phyloP scores from a whole-genome alignment of 768 basidiomycete species.

The Pleurotus platypus region DNA sequence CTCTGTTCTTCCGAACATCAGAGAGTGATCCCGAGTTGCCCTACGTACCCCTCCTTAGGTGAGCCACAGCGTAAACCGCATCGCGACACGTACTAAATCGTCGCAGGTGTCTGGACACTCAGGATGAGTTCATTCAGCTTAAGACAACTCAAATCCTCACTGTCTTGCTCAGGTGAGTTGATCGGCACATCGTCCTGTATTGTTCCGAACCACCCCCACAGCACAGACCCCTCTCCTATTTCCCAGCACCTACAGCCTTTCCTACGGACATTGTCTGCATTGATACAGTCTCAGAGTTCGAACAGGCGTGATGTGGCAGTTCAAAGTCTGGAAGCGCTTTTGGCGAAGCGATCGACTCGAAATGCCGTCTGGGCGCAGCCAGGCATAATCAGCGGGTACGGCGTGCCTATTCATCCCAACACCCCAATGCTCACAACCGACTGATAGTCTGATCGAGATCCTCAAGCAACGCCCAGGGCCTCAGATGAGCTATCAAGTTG shows the following conservation, averaged over 20 bases:
- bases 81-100: not conserved
- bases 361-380: conserved; percentile 77
- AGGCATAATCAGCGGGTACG: conserved; percentile 66
- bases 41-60: conserved; percentile 78
- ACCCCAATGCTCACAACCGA: not conserved
- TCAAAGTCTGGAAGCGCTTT: conserved; percentile 83
- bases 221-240: conserved; percentile 48
- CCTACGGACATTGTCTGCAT: conserved; percentile 51
- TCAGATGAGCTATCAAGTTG: conserved; percentile 94
- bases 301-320: conserved; percentile 87
- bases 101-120: conserved; percentile 55
- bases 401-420: not conserved
- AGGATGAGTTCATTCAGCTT: conserved; percentile 94
- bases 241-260: conserved; percentile 57
- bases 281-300: conserved; percentile 50
- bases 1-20: conserved; percentile 61
- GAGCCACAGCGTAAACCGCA: conserved; percentile 5
- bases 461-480: conserved; percentile 78
- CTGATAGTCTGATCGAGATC: conserved; percentile 72
- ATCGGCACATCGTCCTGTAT: conserved; percentile 6
- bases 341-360: conserved; percentile 79
- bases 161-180: conserved; percentile 69
- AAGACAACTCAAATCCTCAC: conserved; percentile 88
- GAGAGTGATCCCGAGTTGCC: conserved; percentile 78
- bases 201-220: conserved; percentile 16